Evolutionary conservation across 2,329 filamentous ascomycete species (phyloP).

Genomic region (Fusarium denticulatum): DNA sequence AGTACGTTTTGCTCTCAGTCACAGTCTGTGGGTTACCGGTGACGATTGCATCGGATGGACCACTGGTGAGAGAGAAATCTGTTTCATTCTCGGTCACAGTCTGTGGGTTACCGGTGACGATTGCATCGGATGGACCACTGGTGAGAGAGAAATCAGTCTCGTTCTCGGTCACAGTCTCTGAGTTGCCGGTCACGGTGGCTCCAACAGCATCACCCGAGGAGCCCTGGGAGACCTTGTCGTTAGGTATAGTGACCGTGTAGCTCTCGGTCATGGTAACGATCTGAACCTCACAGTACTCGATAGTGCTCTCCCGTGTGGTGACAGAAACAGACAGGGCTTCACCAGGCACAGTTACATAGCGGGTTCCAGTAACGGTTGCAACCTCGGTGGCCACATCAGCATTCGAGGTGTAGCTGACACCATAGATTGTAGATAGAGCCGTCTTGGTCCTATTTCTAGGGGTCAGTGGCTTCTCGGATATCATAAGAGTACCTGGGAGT

Average conservation of each 20-base stretch:
- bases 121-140: constrained; percentile 46
- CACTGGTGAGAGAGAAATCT: constrained; percentile 42
- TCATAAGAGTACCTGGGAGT: neutral
- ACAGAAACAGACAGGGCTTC: constrained; percentile 40
- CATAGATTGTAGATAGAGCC: constrained; percentile 48
- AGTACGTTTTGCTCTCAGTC: constrained; percentile 42
- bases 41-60: constrained; percentile 44
- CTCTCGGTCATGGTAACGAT: constrained; percentile 40
- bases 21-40: constrained; percentile 40
- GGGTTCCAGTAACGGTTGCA: constrained; percentile 44
- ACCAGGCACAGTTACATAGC: constrained; percentile 42
- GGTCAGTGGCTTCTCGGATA: constrained; percentile 10
- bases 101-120: constrained; percentile 45
- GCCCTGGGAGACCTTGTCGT: constrained; percentile 20
- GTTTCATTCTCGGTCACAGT: constrained; percentile 47
- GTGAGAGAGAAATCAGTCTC: constrained; percentile 44
- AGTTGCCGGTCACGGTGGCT: constrained; percentile 42
- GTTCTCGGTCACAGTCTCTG: constrained; percentile 47
- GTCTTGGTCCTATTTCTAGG: constrained; percentile 46
- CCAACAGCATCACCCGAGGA: constrained; percentile 36
- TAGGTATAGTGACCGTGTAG: constrained; percentile 44
- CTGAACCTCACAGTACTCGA: constrained; percentile 35
- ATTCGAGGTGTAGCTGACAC: constrained; percentile 35
- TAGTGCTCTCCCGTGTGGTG: constrained; percentile 36
- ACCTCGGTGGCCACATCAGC: constrained; percentile 31